Evolutionary conservation across 257 asterid species (phyloP), one percentile per base, ranked within the genome.

Genomic region (Handroanthus guayacan): DNA sequence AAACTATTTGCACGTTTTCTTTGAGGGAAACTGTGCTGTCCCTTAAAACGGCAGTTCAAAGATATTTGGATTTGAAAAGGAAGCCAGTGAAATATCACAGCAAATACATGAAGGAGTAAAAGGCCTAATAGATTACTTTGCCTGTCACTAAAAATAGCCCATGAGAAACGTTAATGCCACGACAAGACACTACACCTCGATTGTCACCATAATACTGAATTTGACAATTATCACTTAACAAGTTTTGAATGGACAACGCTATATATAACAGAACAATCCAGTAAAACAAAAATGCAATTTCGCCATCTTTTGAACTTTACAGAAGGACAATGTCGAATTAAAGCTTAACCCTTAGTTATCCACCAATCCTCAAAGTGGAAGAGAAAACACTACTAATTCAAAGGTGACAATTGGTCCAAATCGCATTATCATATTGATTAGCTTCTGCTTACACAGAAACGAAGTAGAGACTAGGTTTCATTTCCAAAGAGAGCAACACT

Each of bases 51-150:
- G 58, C 34, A 60, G 38, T 54, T 45, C 60, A 67, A 44, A 45
- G 25, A 79, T 55, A 51, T 39, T 62, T 55, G 66, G 67, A 69
- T 55, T 67, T 12, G 38, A 34, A 41, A 56, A 34, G 37, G 9
- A 50, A 73, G 31, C 60, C 69, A n/a, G 34, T 14, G 38, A 39
- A 31, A 72, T 12, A 44, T 37, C 75, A 77, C 18, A 2, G 38
- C 36, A 56, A 71, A 54, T 10, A 54, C 2, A 13, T 12, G 52
- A 71, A n/a, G 36, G 6, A 31, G 17, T 39, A 7, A 25, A 5
- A 20, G 41, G 67, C 9, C 4, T 52, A 14, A 39, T 64, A n/a
- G 52, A 64, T 64, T 34, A 1, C 38, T 45, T 52, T 36, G 17
- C 52, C 64, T 52, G 75, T 16, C 43, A 41, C 65, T 9, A 69